A percentile compares a stretch with the other conserved stretches of the same genome.
These are phyloP conservation scores for Irpex sp. DNA, from an alignment of 1,284 basidiomycete species.

Conservation along the genomic window DNA sequence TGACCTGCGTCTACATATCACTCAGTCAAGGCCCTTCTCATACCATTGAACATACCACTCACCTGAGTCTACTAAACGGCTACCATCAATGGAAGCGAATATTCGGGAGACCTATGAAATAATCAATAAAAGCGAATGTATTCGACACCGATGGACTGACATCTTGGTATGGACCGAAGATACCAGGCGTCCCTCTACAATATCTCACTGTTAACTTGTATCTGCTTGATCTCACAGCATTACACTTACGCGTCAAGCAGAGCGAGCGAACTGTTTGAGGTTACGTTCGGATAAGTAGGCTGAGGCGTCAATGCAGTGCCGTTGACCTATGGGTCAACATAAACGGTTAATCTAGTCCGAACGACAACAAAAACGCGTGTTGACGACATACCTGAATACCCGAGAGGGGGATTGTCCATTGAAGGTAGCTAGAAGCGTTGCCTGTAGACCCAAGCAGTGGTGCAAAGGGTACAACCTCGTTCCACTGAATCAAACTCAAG, in stretches of 20 bases:
- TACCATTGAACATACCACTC: conserved; percentile 16
- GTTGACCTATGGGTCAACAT: conserved; percentile 49
- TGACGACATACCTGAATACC: conserved; percentile 46
- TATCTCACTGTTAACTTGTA: neutral
- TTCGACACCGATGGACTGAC: conserved; percentile 34
- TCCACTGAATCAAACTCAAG: conserved; percentile 61
- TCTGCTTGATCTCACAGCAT: neutral
- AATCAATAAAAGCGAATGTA: conserved; percentile 1
- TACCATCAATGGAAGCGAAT: conserved; percentile 59
- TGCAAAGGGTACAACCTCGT: conserved; percentile 67
- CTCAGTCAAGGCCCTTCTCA: conserved; percentile 2
- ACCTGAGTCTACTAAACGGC: conserved; percentile 67
- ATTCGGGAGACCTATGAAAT: conserved; percentile 60
- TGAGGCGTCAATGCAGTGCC: conserved; percentile 50
- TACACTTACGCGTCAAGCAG: conserved; percentile 69
- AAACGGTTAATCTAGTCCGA: neutral
- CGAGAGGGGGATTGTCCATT: conserved; percentile 73
- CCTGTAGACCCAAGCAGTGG: conserved; percentile 49
- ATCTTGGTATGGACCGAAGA: conserved; percentile 81
- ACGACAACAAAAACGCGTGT: neutral
- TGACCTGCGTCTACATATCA: conserved; percentile 48
- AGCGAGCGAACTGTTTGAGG: conserved; percentile 60
- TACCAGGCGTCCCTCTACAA: conserved; percentile 68
- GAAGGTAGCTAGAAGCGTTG: conserved; percentile 70
- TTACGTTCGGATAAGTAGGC: conserved; percentile 65